Evolutionary conservation across 2,329 filamentous ascomycete genomes (phyloP), one percentile per base, ranked within the genome.

Genomic region (Grosmannia huntii): DNA sequence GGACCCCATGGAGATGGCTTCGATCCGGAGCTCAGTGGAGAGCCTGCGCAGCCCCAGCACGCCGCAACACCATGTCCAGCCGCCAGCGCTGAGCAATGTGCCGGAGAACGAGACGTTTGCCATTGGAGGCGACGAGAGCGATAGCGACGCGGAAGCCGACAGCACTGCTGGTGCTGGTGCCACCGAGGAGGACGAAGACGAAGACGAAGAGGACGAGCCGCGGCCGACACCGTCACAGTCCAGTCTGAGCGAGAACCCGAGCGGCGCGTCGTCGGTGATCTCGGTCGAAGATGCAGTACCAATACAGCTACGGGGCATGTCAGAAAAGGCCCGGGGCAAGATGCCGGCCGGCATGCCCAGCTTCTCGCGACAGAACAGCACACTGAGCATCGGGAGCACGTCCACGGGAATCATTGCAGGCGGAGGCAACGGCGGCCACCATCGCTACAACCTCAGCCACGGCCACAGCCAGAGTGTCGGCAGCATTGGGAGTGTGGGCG

Each of bases 271-370:
- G 4, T 92, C 89, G 0, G 76, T 87, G 23, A 82, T 83, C 0
- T 82, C 82, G 46, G 73, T 81, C 0, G 90, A 95, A 60, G 90
- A 95, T 60, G 86, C 87, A 4, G 82, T 95, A 11, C 90, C 90
- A 16, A 78, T 84, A 23, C 91, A 96, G 68, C 70, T 95, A 33
- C 82, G 89, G 59, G 90, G 90, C 57, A 96, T 97, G 89, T 96
- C 92, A 23, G 94, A 97, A 71, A 99, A 97, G 70, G 94, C 94
- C 19, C 80, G 94, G 55, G 94, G 94, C 9, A 99, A 99, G 71
- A 90, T 95, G 84, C 94, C 92, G 31, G 90, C 88, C 14, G 87
- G 89, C 1, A 78, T 86, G 55, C 80, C 82, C n/a, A 82, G 82
- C 2, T 96, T 96, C 69, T 96, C 91, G 0, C 80, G 92, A 21